Percentiles rank a stretch among this genome's conserved stretches.
phyloP scores from a whole-genome alignment of 768 basidiomycete species.

The Favolaschia claudopus region DNA sequence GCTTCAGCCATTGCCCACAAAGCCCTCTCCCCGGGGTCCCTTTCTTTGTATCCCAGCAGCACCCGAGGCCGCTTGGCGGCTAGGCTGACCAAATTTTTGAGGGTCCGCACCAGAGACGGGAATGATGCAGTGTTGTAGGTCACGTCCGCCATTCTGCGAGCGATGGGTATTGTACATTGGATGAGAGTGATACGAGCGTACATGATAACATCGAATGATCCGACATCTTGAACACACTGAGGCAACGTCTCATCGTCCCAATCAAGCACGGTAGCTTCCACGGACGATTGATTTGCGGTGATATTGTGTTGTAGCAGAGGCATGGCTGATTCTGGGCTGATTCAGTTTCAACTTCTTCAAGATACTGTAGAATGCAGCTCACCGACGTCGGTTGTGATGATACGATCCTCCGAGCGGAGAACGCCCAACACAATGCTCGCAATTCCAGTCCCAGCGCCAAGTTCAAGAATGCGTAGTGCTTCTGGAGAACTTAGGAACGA shows the following conservation, averaged over 20 bases:
- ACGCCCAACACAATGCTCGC: slow-evolving; percentile 73
- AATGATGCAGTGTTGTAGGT: slow-evolving; percentile 92
- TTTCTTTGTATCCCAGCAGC: slow-evolving; percentile 86
- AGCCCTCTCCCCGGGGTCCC: slow-evolving; percentile 76
- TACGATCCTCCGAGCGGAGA: slow-evolving; percentile 53
- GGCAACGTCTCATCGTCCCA: slow-evolving; percentile 77
- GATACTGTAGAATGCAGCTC: slow-evolving; percentile 32
- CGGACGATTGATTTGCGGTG: slow-evolving; percentile 44
- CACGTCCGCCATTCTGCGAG: slow-evolving; percentile 87
- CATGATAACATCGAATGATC: slow-evolving; percentile 72
- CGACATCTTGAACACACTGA: slow-evolving; percentile 44
- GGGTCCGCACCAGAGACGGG: slow-evolving; percentile 74
- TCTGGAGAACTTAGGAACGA: slow-evolving; percentile 1
- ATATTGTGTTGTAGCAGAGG: slow-evolving; percentile 81
- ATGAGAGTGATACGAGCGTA: slow-evolving; percentile 44
- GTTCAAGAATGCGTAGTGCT: slow-evolving; percentile 36
- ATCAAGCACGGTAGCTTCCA: slow-evolving; percentile 60
- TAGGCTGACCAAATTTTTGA: slow-evolving; percentile 56
- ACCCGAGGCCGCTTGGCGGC: slow-evolving; percentile 49
- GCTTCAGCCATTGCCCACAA: slow-evolving; percentile 71
- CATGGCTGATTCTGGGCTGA: slow-evolving; percentile 74
- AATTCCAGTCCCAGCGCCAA: slow-evolving; percentile 85
- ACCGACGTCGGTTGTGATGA: slow-evolving; percentile 81
- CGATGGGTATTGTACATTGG: neutral
- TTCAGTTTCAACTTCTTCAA: neutral